These are phyloP conservation scores for Orbilia brochopaga DNA, from an alignment of 2,329 filamentous ascomycete genomes.

Conservation along the genomic window DNA sequence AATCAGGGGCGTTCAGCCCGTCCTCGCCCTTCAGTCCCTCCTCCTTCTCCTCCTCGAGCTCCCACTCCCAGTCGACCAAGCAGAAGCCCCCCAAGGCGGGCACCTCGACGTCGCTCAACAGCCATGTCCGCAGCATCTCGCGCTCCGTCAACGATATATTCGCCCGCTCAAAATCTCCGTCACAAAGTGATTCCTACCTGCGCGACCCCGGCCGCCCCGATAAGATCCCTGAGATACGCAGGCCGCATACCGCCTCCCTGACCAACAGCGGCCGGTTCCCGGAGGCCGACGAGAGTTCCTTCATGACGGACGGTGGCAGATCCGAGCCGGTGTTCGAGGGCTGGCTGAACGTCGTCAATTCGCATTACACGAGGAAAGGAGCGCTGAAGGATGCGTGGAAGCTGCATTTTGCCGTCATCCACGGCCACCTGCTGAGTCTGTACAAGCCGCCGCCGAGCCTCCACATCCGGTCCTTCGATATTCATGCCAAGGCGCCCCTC, in stretches of 20 bases:
- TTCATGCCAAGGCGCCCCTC: conserved; percentile 50
- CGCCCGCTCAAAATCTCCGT: conserved; percentile 54
- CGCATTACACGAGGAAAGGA: conserved; percentile 54
- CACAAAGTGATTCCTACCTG: conserved; percentile 51
- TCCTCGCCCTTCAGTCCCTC: conserved; percentile 41
- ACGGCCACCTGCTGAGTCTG: conserved; percentile 52
- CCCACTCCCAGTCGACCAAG: conserved; percentile 19
- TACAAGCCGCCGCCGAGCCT: conserved; percentile 55
- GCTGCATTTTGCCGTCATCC: conserved; percentile 54
- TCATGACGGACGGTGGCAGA: conserved; percentile 39
- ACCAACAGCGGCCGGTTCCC: conserved; percentile 34
- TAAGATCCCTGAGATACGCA: conserved; percentile 20
- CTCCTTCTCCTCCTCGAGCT: conserved; percentile 10
- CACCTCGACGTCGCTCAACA: conserved; percentile 52
- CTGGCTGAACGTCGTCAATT: conserved; percentile 55
- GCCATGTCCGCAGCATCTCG: conserved; percentile 55
- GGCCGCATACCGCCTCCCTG: conserved; percentile 38
- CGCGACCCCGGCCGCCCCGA: conserved; percentile 37
- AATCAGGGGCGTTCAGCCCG: conserved; percentile 48
- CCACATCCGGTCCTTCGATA: conserved; percentile 55
- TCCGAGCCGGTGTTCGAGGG: conserved; percentile 52
- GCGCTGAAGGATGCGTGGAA: conserved; percentile 55
- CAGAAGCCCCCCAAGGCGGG: conserved; percentile 44
- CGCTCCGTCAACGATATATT: conserved; percentile 56
- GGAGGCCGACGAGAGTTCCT: conserved; percentile 38